phyloP scores from a whole-genome alignment of 2,329 filamentous ascomycete genomes.

The Phialemoniopsis sp. region DNA sequence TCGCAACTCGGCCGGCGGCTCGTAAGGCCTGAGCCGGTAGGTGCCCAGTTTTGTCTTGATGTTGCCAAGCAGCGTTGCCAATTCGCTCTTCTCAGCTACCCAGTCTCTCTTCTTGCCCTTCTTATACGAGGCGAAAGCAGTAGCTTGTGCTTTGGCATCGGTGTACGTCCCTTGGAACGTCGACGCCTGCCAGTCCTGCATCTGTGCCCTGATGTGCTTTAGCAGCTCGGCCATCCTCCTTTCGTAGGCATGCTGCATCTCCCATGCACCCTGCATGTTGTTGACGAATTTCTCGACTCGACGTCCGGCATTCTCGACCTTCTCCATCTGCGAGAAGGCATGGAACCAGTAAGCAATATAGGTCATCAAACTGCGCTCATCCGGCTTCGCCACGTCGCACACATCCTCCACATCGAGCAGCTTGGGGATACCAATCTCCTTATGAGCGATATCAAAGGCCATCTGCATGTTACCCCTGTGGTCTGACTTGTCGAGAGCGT shows the following conservation, averaged over 20 bases:
- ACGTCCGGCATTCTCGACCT: constrained; percentile 93
- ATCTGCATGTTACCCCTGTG: constrained; percentile 97
- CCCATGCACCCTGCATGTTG: constrained; percentile 99
- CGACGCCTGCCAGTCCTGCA: constrained; percentile 71
- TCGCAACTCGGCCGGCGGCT: constrained; percentile 79
- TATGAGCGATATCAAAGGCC: constrained; percentile 91
- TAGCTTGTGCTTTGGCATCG: constrained; percentile 85
- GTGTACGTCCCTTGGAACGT: constrained; percentile 87
- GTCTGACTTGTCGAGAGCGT: constrained; percentile 88
- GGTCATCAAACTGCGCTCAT: constrained; percentile 96
- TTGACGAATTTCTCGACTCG: constrained; percentile 97
- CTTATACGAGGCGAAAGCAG: constrained; percentile 85
- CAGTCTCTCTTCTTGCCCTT: constrained; percentile 85
- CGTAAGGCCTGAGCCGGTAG: constrained; percentile 85
- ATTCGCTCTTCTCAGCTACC: constrained; percentile 96
- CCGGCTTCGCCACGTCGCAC: constrained; percentile 91
- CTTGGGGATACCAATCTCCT: constrained; percentile 95
- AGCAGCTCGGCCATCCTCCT: constrained; percentile 82
- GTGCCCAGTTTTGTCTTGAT: constrained; percentile 99
- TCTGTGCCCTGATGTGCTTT: constrained; percentile 68
- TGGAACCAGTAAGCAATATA: constrained; percentile 99
- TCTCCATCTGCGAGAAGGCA: constrained; percentile 97
- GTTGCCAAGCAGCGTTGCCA: constrained; percentile 89
- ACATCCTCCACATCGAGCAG: constrained; percentile 97
- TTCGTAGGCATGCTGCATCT: constrained; percentile 98